Percentiles rank a stretch among this genome's conserved stretches.
These are phyloP conservation scores for Thermomyces lanuginosus DNA, from an alignment of 2,329 filamentous ascomycete species.

Conservation along the genomic window DNA sequence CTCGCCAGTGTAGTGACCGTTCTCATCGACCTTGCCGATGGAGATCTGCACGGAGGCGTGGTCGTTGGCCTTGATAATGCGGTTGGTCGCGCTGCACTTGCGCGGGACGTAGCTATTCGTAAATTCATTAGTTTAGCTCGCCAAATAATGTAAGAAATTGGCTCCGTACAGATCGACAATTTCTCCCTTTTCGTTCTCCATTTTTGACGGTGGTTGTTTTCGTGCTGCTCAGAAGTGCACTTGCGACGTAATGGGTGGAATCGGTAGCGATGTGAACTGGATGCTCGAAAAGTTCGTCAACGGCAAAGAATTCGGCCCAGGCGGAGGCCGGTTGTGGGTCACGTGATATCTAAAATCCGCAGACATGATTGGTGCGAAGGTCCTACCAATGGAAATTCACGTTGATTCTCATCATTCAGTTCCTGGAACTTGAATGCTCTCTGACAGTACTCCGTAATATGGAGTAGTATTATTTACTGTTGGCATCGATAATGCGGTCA, in stretches of 20 bases:
- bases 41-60: slow-evolving; percentile 97
- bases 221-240: slow-evolving; percentile 20
- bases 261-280: too few species aligned
- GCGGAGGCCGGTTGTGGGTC: too few species aligned
- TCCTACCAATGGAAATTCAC: neutral
- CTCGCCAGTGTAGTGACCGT: slow-evolving; percentile 90
- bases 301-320: too few species aligned
- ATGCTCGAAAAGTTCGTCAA: too few species aligned
- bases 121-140: neutral
- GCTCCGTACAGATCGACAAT: slow-evolving; percentile 86
- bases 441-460: too few species aligned
- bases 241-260: too few species aligned
- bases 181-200: slow-evolving; percentile 99
- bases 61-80: slow-evolving; percentile 99
- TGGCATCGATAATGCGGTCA: neutral
- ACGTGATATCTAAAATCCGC: too few species aligned
- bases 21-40: slow-evolving; percentile 97
- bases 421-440: too few species aligned
- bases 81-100: slow-evolving; percentile 98
- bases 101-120: slow-evolving; percentile 73
- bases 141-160: neutral
- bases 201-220: slow-evolving; percentile 46
- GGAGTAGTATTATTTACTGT: neutral
- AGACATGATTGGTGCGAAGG: slow-evolving; percentile 1
- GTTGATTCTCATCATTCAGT: too few species aligned